Conservation (phyloP, 768 basidiomycete genomes). For the Piloderma croceum region DNA sequence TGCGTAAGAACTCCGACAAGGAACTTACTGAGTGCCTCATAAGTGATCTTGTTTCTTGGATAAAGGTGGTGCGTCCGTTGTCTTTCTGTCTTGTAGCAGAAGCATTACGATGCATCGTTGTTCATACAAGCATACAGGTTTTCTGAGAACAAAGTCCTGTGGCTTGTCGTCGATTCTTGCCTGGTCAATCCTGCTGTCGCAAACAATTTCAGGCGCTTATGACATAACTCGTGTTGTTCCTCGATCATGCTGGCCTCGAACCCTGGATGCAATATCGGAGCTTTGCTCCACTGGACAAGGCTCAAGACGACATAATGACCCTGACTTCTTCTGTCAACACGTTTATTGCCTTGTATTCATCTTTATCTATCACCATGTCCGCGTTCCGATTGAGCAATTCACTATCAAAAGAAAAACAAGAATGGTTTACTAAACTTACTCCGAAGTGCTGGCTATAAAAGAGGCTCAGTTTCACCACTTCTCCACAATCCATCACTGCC, state of each 20-base stretch:
- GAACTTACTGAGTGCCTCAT: no score
- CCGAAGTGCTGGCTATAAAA: conserved; percentile 52
- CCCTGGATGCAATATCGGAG: conserved; percentile 51
- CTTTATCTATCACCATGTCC: conserved; percentile 68
- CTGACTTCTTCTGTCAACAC: conserved; percentile 65
- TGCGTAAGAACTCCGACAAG: conserved; percentile 24
- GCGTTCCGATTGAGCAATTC: conserved; percentile 72
- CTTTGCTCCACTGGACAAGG: conserved; percentile 67
- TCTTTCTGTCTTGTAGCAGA: conserved; percentile 18
- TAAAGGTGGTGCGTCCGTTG: conserved; percentile 27
- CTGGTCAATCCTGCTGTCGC: conserved; percentile 13
- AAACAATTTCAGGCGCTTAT: conserved; percentile 46
- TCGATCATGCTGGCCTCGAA: conserved; percentile 62
- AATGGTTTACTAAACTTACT: conserved; percentile 39
- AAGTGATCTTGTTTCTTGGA: conserved; percentile 18
- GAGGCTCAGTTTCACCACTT: conserved; percentile 12
- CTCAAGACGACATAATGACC: conserved; percentile 50
- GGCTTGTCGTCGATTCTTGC: conserved; percentile 6
- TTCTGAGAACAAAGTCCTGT: conserved; percentile 11
- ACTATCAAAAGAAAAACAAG: conserved; percentile 47
- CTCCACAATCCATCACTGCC: conserved; percentile 5
- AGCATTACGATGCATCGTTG: conserved; percentile 4
- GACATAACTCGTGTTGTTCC: conserved; percentile 54
- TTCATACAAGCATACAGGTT: conserved; percentile 6
- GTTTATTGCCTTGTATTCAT: conserved; percentile 63